Evolutionary conservation across 2,329 filamentous ascomycete species (phyloP).

Genomic region (Ceratocystiopsis sp.): DNA sequence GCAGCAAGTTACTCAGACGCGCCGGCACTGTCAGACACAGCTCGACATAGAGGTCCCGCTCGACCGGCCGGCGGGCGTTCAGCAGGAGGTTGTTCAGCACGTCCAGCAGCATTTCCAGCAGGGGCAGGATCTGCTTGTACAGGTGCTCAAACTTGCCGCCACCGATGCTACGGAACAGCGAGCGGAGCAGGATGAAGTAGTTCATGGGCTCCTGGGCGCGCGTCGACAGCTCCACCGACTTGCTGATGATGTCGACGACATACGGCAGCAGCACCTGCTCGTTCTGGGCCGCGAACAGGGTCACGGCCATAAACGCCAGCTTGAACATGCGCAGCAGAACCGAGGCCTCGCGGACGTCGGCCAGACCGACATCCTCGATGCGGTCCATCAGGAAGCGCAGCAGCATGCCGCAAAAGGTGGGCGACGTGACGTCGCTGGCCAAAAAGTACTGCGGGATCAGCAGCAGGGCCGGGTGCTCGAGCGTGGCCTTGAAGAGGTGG

Average conservation of each 20-base stretch:
- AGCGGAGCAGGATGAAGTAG: conserved; percentile 85
- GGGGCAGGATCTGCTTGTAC: conserved; percentile 92
- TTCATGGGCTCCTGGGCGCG: conserved; percentile 97
- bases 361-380: conserved; percentile 85
- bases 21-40: conserved; percentile 92
- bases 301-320: conserved; percentile 97
- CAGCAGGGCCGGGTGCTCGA: conserved; percentile 82
- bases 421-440: conserved; percentile 94
- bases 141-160: conserved; percentile 94
- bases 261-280: conserved; percentile 91
- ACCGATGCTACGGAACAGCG: conserved; percentile 88
- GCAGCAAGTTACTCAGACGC: conserved; percentile 79
- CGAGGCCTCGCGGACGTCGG: conserved; percentile 80
- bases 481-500: conserved; percentile 92
- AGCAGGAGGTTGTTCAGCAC: conserved; percentile 89
- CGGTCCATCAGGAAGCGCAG: conserved; percentile 94
- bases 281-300: conserved; percentile 84
- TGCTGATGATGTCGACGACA: conserved; percentile 91
- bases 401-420: conserved; percentile 95
- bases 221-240: conserved; percentile 90
- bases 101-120: conserved; percentile 93
- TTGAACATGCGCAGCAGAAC: conserved; percentile 93
- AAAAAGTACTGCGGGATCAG: conserved; percentile 97
- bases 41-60: conserved; percentile 93
- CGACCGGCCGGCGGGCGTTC: conserved; percentile 75